phyloP scores from a whole-genome alignment of 345 rosid species.

The Iberis pinnata region DNA sequence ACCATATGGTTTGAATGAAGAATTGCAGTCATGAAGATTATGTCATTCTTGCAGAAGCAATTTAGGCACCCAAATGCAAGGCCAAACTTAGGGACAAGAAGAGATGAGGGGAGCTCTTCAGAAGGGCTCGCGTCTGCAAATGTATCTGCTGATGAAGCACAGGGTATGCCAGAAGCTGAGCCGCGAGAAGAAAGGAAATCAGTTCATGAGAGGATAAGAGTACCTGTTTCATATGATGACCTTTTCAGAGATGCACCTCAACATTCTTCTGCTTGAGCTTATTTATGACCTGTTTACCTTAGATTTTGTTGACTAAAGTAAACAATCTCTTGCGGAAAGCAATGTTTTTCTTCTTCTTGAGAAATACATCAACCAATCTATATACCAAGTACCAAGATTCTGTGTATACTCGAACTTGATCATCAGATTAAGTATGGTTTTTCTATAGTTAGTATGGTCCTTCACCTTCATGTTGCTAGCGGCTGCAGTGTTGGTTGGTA shows the following conservation, averaged over 20 bases:
- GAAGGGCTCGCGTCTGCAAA: constrained; percentile 26
- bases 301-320: constrained; percentile 2
- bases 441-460: too few species aligned
- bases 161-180: constrained; percentile 17
- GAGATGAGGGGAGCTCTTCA: constrained; percentile 27
- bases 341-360: constrained; percentile 18
- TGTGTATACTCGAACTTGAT: not conserved
- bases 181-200: constrained; percentile 40
- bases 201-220: constrained; percentile 72
- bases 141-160: constrained; percentile 28
- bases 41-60: constrained; percentile 59
- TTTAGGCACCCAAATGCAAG: constrained; percentile 48
- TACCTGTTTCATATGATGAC: constrained; percentile 81
- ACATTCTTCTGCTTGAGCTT: constrained; percentile 21
- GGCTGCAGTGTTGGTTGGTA: too few species aligned
- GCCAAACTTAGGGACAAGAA: constrained; percentile 28
- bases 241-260: constrained; percentile 35
- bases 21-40: not conserved
- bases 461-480: too few species aligned
- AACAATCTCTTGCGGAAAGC: constrained; percentile 21
- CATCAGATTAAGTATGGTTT: too few species aligned
- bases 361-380: constrained; percentile 6
- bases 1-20: constrained; percentile 4
- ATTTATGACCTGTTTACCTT: constrained; percentile 21
- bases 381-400: constrained; percentile 4